Base-by-base conservation (phyloP, 2,329 filamentous ascomycete species). In the Blastomyces emzantsi region DNA sequence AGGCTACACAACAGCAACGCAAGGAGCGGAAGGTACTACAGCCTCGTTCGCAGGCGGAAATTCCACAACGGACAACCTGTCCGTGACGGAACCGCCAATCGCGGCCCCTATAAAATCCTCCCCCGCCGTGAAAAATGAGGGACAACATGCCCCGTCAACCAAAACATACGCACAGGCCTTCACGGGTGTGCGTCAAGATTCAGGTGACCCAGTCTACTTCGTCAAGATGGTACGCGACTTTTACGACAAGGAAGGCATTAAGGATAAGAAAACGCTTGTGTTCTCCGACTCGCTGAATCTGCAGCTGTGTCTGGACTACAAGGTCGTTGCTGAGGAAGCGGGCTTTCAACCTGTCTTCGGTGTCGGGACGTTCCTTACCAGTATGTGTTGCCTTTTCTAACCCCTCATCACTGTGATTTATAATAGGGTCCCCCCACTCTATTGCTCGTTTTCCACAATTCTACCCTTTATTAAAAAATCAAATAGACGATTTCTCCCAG, bases 211-310 rank as follows among this genome's bases (percentile, higher is more conserved):
- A 2, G 80, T 85, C 25, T 83, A 87, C 62, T 97, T 93, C 72
- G 85, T 95, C 69, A 87, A 88, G 75, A 77, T 85, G 77, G 90
- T 94, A 82, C 86, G 87, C 56, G 80, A 86, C 1, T 97, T 96
- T 76, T 97, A 96, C 76, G 85, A 92, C 68, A 74, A 79, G 19
- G 82, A 89, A 69, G 87, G 87, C 4, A 89, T 97, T 75, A 86
- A 81, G 61, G 89, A 88, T 2, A 87, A 87, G 78, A 97, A 97
- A 81, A 86, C 85, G 0, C 88, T 99, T 65, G 93, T 99, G 2
- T 99, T 97, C 74, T 97, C 93, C 0, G 94, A 99, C 76, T 95
- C 92, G 5, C 80, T 99, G 64, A 90, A 97, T 73, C 90, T 97
- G 60, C 92, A 97, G 47, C 85, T 88, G 62, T 97, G 93, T 73